Evolutionary conservation across 306 rosid species (phyloP).

Genomic region (Biancaea sappan): DNA sequence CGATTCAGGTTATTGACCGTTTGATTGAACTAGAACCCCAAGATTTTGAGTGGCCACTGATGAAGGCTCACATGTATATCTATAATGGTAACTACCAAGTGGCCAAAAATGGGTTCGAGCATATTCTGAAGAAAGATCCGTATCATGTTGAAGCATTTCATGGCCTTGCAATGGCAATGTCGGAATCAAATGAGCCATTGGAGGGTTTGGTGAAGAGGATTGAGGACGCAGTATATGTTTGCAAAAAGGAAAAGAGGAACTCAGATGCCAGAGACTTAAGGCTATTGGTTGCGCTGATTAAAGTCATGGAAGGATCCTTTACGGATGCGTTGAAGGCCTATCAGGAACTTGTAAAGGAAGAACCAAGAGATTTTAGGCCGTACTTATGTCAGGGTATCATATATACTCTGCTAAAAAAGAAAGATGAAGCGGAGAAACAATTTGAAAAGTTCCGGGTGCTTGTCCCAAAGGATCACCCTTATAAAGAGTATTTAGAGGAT

Average conservation of each 20-base stretch:
- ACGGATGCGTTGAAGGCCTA: slow-evolving; percentile 68
- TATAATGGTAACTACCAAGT: slow-evolving; percentile 50
- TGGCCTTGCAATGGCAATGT: slow-evolving; percentile 80
- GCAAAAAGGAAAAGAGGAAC: slow-evolving; percentile 57
- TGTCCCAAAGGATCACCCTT: slow-evolving; percentile 90
- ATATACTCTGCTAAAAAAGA: slow-evolving; percentile 74
- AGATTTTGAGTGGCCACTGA: slow-evolving; percentile 75
- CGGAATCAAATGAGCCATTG: slow-evolving; percentile 49
- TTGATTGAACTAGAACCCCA: slow-evolving; percentile 72
- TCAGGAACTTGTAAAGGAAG: slow-evolving; percentile 85
- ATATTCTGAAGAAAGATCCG: slow-evolving; percentile 67
- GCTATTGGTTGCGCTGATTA: slow-evolving; percentile 81
- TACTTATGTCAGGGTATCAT: slow-evolving; percentile 91
- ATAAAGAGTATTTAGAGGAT: slow-evolving; percentile 81
- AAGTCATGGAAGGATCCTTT: slow-evolving; percentile 68
- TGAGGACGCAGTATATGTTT: slow-evolving; percentile 55
- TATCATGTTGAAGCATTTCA: slow-evolving; percentile 81
- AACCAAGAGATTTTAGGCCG: slow-evolving; percentile 96
- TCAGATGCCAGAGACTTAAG: slow-evolving; percentile 82
- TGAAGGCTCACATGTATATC: slow-evolving; percentile 75
- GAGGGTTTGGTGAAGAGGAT: slow-evolving; percentile 50
- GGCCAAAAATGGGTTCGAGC: slow-evolving; percentile 62
- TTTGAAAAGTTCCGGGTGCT: slow-evolving; percentile 79
- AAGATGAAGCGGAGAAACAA: slow-evolving; percentile 86
- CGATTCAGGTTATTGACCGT: slow-evolving; percentile 62